Base-by-base conservation (phyloP, 306 rosid genomes). In the Lathyrus oleraceus region DNA sequence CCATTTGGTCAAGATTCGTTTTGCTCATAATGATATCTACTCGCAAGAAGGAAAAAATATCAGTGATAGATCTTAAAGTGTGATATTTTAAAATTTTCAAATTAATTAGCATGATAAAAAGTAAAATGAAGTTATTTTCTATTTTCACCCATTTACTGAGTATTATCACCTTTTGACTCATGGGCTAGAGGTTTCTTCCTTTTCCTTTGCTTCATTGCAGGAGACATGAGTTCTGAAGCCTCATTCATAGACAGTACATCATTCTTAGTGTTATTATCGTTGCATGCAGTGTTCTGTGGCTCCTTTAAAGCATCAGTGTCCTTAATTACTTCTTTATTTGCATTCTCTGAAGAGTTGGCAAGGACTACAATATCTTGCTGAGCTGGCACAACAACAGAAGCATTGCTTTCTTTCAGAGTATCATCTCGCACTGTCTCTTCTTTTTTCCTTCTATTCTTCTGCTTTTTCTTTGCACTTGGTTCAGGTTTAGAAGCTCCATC, bases 271-370 rank as follows among this genome's bases (percentile, higher is more conserved):
- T 51, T 74, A 28, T 63, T 72, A 36, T 59, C 32, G 16, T 43
- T 72, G 70, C 54, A 10, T 40, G 65, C 51, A 30, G 49, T 38
- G 17, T 42, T 72, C 56, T 5, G 65, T 69, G 39, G 69, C 69
- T 83, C 76, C 71, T 66, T 81, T 67, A 61, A 35, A 80, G 47
- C 72, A 66, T 80, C 85, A 71, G 65, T 67, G 77, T 44, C 76
- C 69, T 80, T 71, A 40, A 38, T 64, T 32, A 67, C 60, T 76
- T 77, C 83, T 63, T 73, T 74, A 62, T 10, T 39, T 32, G 62
- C 81, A 52, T 71, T 38, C 32, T 39, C 78, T 48, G 61, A 57
- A 47, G 68, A 74, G 48, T 53, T 72, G 52, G 76, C 74, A 36
- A 45, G 61, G 44, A 68, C 70, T 20, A 61, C 35, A 74, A 30